These are phyloP conservation scores for Nothophaeocryptopus gaeumannii DNA, from an alignment of 2,329 filamentous ascomycete genomes.

Conservation along the genomic window DNA sequence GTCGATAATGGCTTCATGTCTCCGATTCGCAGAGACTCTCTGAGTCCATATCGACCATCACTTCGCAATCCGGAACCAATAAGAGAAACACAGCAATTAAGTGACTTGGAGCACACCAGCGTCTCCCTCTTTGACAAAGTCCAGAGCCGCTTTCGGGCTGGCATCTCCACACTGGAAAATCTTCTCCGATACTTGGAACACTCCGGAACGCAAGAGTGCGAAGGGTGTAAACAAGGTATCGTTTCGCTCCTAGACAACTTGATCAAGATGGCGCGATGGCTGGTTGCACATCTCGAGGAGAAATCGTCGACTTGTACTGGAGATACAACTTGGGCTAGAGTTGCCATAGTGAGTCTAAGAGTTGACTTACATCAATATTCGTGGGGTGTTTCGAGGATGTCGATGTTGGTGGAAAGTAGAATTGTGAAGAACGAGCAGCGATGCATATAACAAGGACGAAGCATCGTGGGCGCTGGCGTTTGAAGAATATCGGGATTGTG, in stretches of 20 bases:
- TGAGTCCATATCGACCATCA: no score
- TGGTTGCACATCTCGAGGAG: constrained; percentile 14
- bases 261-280: constrained; percentile 18
- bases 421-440: no score
- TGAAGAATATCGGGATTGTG: no score
- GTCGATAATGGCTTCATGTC: no score
- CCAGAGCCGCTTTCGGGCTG: constrained; percentile 13
- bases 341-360: constrained; percentile 16
- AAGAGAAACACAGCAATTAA: no score
- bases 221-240: constrained; percentile 11
- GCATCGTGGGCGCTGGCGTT: no score
- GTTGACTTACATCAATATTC: constrained; percentile 22
- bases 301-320: not conserved
- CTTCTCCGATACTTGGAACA: constrained; percentile 15
- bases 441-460: no score
- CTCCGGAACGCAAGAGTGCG: constrained; percentile 8
- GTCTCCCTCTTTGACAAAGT: constrained; percentile 15
- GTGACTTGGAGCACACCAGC: no score
- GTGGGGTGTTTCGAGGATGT: constrained; percentile 20
- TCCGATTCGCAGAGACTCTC: no score
- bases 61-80: no score
- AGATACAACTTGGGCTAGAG: constrained; percentile 10
- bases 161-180: constrained; percentile 17
- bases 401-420: constrained; percentile 1
- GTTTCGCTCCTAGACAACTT: constrained; percentile 16